Base-by-base conservation (phyloP, 2,329 filamentous ascomycete species). In the Parafenestella ontariensis region DNA sequence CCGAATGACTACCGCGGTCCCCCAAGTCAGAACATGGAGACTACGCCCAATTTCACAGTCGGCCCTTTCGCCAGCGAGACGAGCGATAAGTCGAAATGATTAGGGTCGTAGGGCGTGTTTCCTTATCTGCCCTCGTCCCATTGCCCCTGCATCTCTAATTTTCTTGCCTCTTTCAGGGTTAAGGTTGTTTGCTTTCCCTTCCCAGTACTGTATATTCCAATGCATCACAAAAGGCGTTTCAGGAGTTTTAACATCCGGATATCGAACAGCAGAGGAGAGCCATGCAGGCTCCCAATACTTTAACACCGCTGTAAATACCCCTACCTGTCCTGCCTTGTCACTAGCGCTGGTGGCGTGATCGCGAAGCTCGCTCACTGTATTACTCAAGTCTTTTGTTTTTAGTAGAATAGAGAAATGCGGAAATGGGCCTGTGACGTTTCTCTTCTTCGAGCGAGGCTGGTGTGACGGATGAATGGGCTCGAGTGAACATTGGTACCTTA, bases 21-120 rank as follows among this genome's bases (percentile, higher is more conserved):
- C 18, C 78, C 79, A 1, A 80, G 78, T 46, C 79, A 81, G 61
- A 72, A 76, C 28, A 68, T 60, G 15, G 72, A 77, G 2, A 80
- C 78, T 1, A 81, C 79, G 13, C 78, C 79, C 1, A 71, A 76
- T 23, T 81, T 80, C 50, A 64, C 63, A 1, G 57, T 71, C 11
- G 78, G 79, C 1, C 79, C 79, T 5, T 80, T 78, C 54, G 72
- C 70, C 11, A 75, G 76, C 10, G 73, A 78, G 42, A 49, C 59
- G 1, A 39, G 49, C 34, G 56, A 61, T 34, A 50, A 51, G 11
- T 42, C 50, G n/a, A 60, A 54, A 31, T 31, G 47, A 20, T 52
- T 46, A 17, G 50, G 54, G 21, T 50, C 56, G 21, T 51, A 37
- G 31, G 43, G 43, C 46, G 39, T 21, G n/a, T 11, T 48, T 17